Base-by-base conservation (phyloP, 2,329 filamentous ascomycete species). In the Cladosporium phlei region DNA sequence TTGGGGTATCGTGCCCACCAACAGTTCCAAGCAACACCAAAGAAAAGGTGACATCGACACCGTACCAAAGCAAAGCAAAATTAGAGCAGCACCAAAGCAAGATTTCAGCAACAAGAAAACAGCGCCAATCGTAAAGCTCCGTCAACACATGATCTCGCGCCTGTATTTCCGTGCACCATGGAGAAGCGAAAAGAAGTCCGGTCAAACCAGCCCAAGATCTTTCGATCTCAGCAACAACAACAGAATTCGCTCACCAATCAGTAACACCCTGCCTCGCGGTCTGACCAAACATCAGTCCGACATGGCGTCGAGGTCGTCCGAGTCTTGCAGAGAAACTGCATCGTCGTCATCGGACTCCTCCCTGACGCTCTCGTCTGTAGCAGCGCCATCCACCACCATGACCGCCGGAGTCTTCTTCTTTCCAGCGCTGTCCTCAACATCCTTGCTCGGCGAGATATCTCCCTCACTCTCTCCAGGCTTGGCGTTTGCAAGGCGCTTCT, bases 291-390 rank as follows among this genome's bases (percentile, higher is more conserved):
- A 12, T 54, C 40, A 55, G 38, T 55, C 55, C 11, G 55, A 54
- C 53, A 59, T 53, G 40, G 50, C 48, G 42, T 59, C 56, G 45
- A 59, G 55, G 28, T 55, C 52, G 38, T 59, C 56, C 30, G 56
- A 59, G 47, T 57, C 53, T 44, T 59, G 56, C 35, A 53, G 20
- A 29, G 55, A 57, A 24, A 59, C 56, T 17, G 52, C 56, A 24
- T 58, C 53, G 21, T 39, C 44, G n/a, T n/a, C 42, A 11, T 45
- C 24, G n/a, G 32, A 20, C 20, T 52, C 51, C 20, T 55, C 53
- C 25, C 32, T 47, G 22, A 19, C 21, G 21, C 35, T 20, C 45
- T 45, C 30, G 50, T 48, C 14, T 33, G 46, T 19, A 50, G 38
- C 49, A n/a, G 37, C 25, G 17, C 37, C 37, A 29, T 39, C 37